A percentile compares a stretch with the other conserved stretches of the same genome.
Conservation (phyloP, 169 alveolate genomes). For the Plasmodium relictum region DNA sequence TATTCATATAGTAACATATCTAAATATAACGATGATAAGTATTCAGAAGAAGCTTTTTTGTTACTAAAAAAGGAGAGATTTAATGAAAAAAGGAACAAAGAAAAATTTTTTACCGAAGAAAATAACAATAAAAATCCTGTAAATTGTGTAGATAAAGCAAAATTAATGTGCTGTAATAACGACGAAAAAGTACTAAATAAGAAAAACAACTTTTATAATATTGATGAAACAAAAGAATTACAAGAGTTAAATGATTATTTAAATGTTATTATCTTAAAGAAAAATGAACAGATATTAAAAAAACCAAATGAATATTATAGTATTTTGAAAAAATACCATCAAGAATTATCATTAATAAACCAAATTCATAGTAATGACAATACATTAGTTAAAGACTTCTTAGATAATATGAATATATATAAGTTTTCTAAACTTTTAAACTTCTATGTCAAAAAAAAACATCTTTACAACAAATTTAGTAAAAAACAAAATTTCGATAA, state of each 20-base stretch:
- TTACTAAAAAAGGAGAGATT: too few relatives aligned
- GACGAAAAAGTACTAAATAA: not conserved
- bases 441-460: conserved; percentile 15
- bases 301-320: conserved; percentile 19
- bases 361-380: conserved; percentile 37
- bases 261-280: conserved; percentile 9
- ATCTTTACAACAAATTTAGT: not conserved
- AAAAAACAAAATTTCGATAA: not conserved
- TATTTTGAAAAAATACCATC: conserved; percentile 28
- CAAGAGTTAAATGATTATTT: conserved; percentile 28
- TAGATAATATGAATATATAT: conserved; percentile 29
- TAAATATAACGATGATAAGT: not conserved
- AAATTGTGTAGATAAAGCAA: not conserved
- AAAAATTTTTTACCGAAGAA: not conserved
- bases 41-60: not conserved
- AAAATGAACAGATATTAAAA: conserved; percentile 3
- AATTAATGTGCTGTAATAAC: not conserved
- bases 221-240: conserved; percentile 46
- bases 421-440: conserved; percentile 19
- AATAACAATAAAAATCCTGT: not conserved
- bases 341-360: conserved; percentile 57
- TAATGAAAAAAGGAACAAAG: too few relatives aligned
- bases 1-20: not conserved
- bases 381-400: conserved; percentile 4
- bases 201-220: not conserved